phyloP scores from a whole-genome alignment of 768 basidiomycete genomes.

The Podaxis sp. region DNA sequence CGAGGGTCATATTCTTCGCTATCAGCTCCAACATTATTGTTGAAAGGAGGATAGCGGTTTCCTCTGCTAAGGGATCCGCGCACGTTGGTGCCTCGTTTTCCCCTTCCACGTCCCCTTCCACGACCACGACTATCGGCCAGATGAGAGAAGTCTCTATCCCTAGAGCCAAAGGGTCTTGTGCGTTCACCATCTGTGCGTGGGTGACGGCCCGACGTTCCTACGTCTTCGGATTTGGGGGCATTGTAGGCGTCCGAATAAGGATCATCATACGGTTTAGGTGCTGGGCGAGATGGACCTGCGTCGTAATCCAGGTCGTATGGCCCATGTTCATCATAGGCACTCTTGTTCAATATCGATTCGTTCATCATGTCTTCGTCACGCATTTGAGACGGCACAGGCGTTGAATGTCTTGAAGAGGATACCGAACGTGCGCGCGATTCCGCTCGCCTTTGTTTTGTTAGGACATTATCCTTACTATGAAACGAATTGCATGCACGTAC shows the following conservation, averaged over 20 bases:
- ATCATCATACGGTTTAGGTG: conserved; percentile 77
- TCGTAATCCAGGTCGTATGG: conserved; percentile 68
- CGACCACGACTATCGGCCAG: conserved; percentile 18
- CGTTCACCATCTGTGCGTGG: not conserved
- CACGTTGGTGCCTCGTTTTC: conserved; percentile 22
- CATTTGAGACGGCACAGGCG: conserved; percentile 53
- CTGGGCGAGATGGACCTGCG: conserved; percentile 59
- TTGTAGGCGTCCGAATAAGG: conserved; percentile 61
- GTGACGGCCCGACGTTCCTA: not conserved
- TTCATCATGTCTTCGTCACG: conserved; percentile 56
- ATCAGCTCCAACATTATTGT: too few relatives aligned
- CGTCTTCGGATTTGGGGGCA: conserved; percentile 24
- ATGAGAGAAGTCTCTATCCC: not conserved
- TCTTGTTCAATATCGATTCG: conserved; percentile 45
- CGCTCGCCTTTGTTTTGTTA: conserved; percentile 43
- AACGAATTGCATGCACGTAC: conserved; percentile 34
- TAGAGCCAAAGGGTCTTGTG: not conserved
- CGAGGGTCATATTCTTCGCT: conserved; percentile 15
- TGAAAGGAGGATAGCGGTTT: not conserved
- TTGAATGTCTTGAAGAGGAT: conserved; percentile 53
- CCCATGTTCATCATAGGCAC: conserved; percentile 66
- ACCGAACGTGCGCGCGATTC: conserved; percentile 50
- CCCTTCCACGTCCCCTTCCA: conserved; percentile 36
- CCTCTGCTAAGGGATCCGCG: not conserved
- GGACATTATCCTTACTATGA: conserved; percentile 9